Base-by-base conservation (phyloP, 192 early-diverging fungal genomes). In the Podila epigama region DNA sequence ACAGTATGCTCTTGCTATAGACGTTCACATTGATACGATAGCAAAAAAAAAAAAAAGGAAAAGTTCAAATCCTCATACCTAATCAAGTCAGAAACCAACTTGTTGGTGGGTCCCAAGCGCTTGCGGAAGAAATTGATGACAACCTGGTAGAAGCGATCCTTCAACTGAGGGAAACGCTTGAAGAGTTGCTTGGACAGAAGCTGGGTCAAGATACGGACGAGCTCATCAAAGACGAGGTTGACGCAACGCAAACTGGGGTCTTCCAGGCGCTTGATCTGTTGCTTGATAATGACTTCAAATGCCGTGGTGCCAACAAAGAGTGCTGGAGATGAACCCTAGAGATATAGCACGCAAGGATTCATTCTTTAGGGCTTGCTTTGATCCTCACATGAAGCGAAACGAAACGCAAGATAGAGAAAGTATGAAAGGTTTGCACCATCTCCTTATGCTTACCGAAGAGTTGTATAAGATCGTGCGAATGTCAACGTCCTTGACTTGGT, bases 391-490 rank as follows among this genome's bases (percentile, higher is more conserved):
- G n/a, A n/a, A n/a, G n/a, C n/a, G n/a, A n/a, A n/a, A n/a, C n/a
- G n/a, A n/a, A n/a, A n/a, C n/a, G n/a, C n/a, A n/a, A n/a, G n/a
- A n/a, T n/a, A n/a, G n/a, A n/a, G n/a, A n/a, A n/a, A n/a, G n/a
- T n/a, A n/a, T n/a, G n/a, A n/a, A n/a, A n/a, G n/a, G n/a, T n/a
- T n/a, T n/a, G n/a, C n/a, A n/a, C n/a, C n/a, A n/a, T n/a, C n/a
- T n/a, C n/a, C n/a, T n/a, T n/a, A n/a, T 12, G 62, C 69, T 72
- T 80, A 91, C 91, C 27, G 95, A 95, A 32, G 96, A 96, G 85
- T 99, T 99, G 88, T 98, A 99, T 58, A 99, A 85, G 53, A 99
- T 97, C 31, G 94, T 98, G 57, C 98, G 91, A 73, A 99, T 99
- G 79, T 99, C 98, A 9, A 93, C 88, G 80, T 99, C 97, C 84